These are phyloP conservation scores for Blumeria hordei DNA, from an alignment of 2,329 filamentous ascomycete genomes.

Conservation along the genomic window DNA sequence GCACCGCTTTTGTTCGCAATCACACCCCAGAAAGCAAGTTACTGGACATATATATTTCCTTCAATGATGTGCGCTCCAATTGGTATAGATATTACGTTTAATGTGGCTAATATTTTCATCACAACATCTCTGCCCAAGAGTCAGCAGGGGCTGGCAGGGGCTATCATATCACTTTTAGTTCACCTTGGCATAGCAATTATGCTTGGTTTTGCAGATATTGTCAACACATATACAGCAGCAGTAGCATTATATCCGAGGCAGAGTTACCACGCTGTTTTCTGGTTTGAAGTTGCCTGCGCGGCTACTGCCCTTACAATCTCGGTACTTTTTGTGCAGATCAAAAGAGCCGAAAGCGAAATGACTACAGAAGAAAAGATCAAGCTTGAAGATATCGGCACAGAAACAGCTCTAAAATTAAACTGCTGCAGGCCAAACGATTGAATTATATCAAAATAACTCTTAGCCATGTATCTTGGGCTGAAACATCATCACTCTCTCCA, in stretches of 20 bases:
- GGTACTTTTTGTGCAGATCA: constrained; percentile 25
- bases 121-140: constrained; percentile 43
- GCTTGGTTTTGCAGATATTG: constrained; percentile 45
- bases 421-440: too few species aligned
- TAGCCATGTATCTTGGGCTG: too few species aligned
- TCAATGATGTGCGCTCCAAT: constrained; percentile 44
- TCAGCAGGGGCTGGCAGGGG: constrained; percentile 48
- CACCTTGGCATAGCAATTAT: constrained; percentile 51
- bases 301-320: constrained; percentile 26
- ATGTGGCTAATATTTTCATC: constrained; percentile 53
- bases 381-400: neutral
- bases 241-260: constrained; percentile 18
- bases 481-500: too few species aligned
- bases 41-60: constrained; percentile 52
- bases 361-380: constrained; percentile 26
- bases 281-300: constrained; percentile 35
- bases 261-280: constrained; percentile 42
- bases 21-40: constrained; percentile 17
- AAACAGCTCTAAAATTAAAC: too few species aligned
- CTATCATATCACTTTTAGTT: constrained; percentile 43
- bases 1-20: constrained; percentile 29
- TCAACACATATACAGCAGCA: constrained; percentile 19
- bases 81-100: constrained; percentile 53
- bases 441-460: too few species aligned
- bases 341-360: constrained; percentile 28